Conservation (phyloP, 371 early-diverging fungal genomes). For the Actinomucor elegans region DNA sequence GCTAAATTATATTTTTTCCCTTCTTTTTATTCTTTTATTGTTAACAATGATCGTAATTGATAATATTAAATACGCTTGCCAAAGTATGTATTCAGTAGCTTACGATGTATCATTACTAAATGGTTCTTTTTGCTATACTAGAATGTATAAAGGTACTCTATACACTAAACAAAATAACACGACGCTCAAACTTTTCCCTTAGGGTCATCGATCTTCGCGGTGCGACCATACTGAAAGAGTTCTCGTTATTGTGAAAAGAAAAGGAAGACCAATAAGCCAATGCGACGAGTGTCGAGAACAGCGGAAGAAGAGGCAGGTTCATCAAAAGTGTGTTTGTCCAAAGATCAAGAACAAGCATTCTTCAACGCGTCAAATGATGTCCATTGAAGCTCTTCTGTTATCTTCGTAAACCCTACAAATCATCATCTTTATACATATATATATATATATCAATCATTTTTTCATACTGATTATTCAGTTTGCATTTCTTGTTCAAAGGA, state of each 20-base stretch:
- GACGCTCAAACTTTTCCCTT: background rate
- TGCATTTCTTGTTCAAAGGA: background rate
- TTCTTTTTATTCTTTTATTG: background rate
- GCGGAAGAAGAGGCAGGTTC: slow-evolving; percentile 9
- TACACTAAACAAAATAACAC: background rate
- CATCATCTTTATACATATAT: background rate
- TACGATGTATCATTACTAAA: too few relatives aligned
- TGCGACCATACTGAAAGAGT: slow-evolving; percentile 21
- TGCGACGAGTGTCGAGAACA: slow-evolving; percentile 20
- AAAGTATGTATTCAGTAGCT: too few relatives aligned
- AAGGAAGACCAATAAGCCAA: slow-evolving; percentile 25
- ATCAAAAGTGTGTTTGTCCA: slow-evolving; percentile 21
- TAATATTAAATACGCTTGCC: slow-evolving; percentile 22
- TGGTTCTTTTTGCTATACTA: too few relatives aligned
- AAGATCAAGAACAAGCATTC: background rate
- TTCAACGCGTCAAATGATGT: slow-evolving; percentile 16
- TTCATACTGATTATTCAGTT: background rate
- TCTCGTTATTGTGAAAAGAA: slow-evolving; percentile 13
- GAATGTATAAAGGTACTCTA: slow-evolving; percentile 17
- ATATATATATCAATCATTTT: background rate
- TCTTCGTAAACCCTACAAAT: slow-evolving; percentile 1
- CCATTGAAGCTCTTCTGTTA: slow-evolving; percentile 15
- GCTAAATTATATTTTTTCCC: too few relatives aligned
- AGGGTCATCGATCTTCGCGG: slow-evolving; percentile 25
- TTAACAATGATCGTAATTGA: slow-evolving; percentile 20